A percentile compares a stretch with the other conserved stretches of the same genome.
Conservation (phyloP, 1,284 basidiomycete species). For the Ustilago shanxiensis region DNA sequence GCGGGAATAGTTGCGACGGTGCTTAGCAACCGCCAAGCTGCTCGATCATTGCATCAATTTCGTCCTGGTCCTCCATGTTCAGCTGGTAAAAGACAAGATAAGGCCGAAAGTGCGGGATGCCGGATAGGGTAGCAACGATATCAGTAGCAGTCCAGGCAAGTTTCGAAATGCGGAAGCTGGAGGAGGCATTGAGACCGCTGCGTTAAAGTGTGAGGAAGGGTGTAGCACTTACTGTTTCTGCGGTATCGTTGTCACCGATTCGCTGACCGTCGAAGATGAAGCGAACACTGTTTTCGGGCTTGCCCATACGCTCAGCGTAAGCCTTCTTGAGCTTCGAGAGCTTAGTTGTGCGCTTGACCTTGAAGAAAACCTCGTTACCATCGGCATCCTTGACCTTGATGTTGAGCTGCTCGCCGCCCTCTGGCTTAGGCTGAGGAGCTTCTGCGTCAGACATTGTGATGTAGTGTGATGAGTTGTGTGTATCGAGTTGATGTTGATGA, state of each 20-base stretch:
- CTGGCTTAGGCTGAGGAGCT: conserved; percentile 61
- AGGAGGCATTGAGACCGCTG: background rate
- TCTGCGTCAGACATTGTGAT: conserved; percentile 63
- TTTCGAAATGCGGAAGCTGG: background rate
- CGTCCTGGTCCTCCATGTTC: conserved; percentile 68
- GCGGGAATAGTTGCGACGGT: background rate
- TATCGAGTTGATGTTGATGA: background rate
- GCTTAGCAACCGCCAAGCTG: conserved; percentile 62
- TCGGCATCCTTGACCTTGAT: conserved; percentile 70
- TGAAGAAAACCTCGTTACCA: conserved; percentile 95
- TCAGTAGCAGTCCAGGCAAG: background rate
- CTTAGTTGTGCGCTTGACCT: conserved; percentile 95
- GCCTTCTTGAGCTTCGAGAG: conserved; percentile 92
- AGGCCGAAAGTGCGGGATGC: background rate
- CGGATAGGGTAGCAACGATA: background rate
- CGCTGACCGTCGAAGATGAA: conserved; percentile 69
- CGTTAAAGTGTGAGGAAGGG: background rate
- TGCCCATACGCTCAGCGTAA: conserved; percentile 92
- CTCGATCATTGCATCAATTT: conserved; percentile 70
- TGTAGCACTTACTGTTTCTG: conserved; percentile 62
- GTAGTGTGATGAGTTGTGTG: background rate
- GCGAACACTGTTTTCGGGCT: conserved; percentile 72
- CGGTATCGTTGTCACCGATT: conserved; percentile 68
- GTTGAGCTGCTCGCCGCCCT: conserved; percentile 68
- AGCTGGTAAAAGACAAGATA: conserved; percentile 43